Evolutionary conservation across 2,329 filamentous ascomycete genomes (phyloP), one percentile per base, ranked within the genome.

Genomic region (Talaromyces albobiverticillius): DNA sequence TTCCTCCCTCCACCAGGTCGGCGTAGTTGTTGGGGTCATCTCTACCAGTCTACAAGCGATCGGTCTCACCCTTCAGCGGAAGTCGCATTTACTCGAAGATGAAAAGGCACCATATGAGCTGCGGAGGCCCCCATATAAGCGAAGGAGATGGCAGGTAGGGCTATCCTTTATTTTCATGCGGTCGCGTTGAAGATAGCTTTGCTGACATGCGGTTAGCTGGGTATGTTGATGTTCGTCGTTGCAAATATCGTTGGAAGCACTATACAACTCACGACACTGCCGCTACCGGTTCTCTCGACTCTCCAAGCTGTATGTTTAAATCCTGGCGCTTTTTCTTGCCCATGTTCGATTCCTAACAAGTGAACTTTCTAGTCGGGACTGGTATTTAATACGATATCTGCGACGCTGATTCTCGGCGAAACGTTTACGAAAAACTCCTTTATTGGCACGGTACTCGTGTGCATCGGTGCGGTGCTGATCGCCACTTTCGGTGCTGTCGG

Each of bases 351-450:
- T 31, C 40, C 42, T 51, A 43, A 41, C 48, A 11, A 45, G 10
- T 34, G 29, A n/a, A 36, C 25, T 22, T 29, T 53, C 55, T 62
- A 82, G 69, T 95, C 93, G 3, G 94, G 94, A 42, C 81, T 99
- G 53, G 94, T 99, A 58, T 99, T 99, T 80, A 99, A 99, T 78
- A 96, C 93, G 54, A 90, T 97, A 71, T 96, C 95, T 79, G 94
- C 94, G 58, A 95, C 91, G 42, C 76, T 97, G 54, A 90, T 97
- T 65, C 82, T 99, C 46, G 87, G 88, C 66, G 93, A 99, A 73
- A 90, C 92, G 4, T 99, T 97, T 73, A 97, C 94, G 50, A 84
- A 83, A 69, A 95, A 91, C 82, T 96, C 93, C n/a, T 80, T 95
- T 34, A 83, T 89, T 65, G 94, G 94, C 34, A 99, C 94, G 1